Conservation (phyloP, 1,139 yeast genomes). For the Meyerozyma smithsonii region DNA sequence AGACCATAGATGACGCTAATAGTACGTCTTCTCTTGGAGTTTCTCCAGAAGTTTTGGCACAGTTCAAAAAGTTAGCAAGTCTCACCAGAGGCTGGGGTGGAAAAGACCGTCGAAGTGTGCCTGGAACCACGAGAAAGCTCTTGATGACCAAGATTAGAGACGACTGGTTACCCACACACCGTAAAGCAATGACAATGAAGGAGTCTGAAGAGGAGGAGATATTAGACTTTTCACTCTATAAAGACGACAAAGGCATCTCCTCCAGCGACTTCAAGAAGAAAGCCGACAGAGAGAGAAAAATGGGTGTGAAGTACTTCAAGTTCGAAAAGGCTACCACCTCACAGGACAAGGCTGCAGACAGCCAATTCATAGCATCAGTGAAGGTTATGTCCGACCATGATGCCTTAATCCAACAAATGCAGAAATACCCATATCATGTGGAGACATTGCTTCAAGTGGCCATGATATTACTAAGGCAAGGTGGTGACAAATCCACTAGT, state of each 20-base stretch:
- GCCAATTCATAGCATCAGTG: slow-evolving; percentile 64
- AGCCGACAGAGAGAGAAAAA: slow-evolving; percentile 33
- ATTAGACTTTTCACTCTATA: slow-evolving; percentile 34
- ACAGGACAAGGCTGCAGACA: slow-evolving; percentile 45
- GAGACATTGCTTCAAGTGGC: slow-evolving; percentile 81
- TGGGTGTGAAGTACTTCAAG: slow-evolving; percentile 53
- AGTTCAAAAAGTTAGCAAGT: slow-evolving; percentile 56
- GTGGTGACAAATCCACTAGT: slow-evolving; percentile 63
- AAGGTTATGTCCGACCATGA: slow-evolving; percentile 71
- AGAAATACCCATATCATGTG: slow-evolving; percentile 66
- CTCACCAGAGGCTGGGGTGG: slow-evolving; percentile 82
- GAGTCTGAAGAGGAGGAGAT: slow-evolving; percentile 41
- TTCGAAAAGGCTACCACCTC: slow-evolving; percentile 39
- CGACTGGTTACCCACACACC: slow-evolving; percentile 74
- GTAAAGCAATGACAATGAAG: slow-evolving; percentile 62
- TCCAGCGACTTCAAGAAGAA: background rate
- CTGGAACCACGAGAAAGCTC: slow-evolving; percentile 67
- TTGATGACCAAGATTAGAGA: slow-evolving; percentile 69
- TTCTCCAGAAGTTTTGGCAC: slow-evolving; percentile 63
- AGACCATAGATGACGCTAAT: slow-evolving; percentile 70
- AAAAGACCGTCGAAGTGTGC: slow-evolving; percentile 63
- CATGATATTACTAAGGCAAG: slow-evolving; percentile 69
- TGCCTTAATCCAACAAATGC: slow-evolving; percentile 51
- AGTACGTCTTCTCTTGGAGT: slow-evolving; percentile 54
- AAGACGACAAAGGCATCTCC: slow-evolving; percentile 11